Evolutionary conservation across 331 rosid species (phyloP).

Genomic region (Malus hybrid): DNA sequence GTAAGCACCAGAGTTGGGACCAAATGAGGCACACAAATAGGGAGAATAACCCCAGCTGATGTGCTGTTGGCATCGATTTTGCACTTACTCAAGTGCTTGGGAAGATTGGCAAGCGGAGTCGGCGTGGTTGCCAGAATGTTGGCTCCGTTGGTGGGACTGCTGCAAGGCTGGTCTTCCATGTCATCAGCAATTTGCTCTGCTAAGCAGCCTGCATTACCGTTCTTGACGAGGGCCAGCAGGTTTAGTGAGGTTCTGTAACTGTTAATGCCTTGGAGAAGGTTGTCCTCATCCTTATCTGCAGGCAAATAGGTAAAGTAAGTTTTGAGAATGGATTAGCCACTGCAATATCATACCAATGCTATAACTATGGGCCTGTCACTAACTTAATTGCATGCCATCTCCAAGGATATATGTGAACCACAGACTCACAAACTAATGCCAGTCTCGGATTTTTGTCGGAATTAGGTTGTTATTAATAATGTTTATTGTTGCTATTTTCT

Average conservation of each 20-base stretch:
- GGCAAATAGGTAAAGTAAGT: background rate
- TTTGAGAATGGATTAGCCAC: background rate
- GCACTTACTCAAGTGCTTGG: slow-evolving; percentile 24
- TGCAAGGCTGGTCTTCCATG: slow-evolving; percentile 48
- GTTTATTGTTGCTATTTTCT: no score
- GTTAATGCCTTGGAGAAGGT: slow-evolving; percentile 64
- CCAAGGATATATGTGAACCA: background rate
- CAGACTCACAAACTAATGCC: no score
- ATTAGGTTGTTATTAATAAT: no score
- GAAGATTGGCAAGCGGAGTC: slow-evolving; percentile 29
- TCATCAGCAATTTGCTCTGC: slow-evolving; percentile 63
- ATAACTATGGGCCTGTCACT: background rate
- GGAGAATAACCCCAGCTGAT: slow-evolving; percentile 44
- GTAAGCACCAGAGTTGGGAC: slow-evolving; percentile 22
- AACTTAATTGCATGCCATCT: background rate
- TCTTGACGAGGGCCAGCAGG: slow-evolving; percentile 28
- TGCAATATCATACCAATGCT: background rate
- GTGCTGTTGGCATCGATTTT: slow-evolving; percentile 34
- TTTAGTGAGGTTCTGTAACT: slow-evolving; percentile 43
- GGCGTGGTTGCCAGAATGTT: slow-evolving; percentile 12
- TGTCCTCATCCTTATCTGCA: slow-evolving; percentile 48
- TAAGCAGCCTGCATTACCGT: slow-evolving; percentile 55
- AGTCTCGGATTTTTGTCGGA: no score
- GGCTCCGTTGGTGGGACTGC: slow-evolving; percentile 18
- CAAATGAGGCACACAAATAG: slow-evolving; percentile 36